Conservation (phyloP, 163 green algal genomes). For the Scenedesmus sp. region DNA sequence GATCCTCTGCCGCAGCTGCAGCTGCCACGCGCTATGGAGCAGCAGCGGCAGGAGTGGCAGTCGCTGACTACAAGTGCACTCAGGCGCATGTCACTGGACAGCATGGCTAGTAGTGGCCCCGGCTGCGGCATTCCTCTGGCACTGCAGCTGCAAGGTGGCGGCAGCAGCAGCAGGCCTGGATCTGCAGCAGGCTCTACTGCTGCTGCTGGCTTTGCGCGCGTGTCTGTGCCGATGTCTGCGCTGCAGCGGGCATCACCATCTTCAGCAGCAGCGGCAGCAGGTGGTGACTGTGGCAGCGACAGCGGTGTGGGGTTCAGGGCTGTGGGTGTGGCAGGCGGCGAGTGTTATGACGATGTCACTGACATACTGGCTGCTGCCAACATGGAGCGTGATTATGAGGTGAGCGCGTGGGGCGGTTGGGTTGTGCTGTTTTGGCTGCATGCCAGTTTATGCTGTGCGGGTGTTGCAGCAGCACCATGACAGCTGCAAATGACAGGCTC, state of each 20-base stretch:
- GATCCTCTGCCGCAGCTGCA: not conserved
- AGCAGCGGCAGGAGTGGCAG: not conserved
- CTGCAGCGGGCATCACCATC: not conserved
- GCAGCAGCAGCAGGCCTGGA: not conserved
- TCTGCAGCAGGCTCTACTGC: not conserved
- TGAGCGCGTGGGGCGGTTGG: not conserved
- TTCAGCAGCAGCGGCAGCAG: not conserved
- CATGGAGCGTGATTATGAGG: constrained; percentile 23
- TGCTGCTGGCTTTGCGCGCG: not conserved
- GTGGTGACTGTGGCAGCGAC: not conserved
- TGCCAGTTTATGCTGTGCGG: not conserved
- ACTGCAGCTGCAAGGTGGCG: not conserved
- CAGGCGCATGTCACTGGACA: constrained; percentile 8
- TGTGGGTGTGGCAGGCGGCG: not conserved
- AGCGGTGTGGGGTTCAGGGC: not conserved
- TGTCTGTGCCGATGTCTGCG: not conserved
- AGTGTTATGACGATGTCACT: not conserved
- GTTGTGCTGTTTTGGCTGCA: not conserved
- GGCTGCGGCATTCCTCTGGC: not conserved
- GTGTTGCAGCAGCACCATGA: not conserved
- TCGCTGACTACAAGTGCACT: constrained; percentile 10
- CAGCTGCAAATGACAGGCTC: not conserved
- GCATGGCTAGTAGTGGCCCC: not conserved
- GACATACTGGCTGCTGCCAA: constrained; percentile 27
- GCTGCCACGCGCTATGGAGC: not conserved